Conservation (phyloP, 176 grass and related monocot genomes). For the Carex parvula region DNA sequence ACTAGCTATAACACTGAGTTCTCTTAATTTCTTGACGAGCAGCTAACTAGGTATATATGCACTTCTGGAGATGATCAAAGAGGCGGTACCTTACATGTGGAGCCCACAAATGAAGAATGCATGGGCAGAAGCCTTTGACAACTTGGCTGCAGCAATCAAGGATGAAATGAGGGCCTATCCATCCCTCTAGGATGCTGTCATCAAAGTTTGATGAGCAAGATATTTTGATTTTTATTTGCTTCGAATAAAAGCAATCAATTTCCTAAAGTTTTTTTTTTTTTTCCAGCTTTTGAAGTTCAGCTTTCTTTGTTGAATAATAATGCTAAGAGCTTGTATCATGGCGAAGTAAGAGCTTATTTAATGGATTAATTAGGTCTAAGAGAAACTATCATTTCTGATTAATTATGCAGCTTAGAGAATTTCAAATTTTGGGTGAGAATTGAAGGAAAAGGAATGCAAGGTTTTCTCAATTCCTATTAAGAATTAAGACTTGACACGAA, state of each 20-base stretch:
- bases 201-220: background rate
- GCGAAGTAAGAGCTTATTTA: background rate
- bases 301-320: background rate
- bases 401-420: too few relatives aligned
- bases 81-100: slow-evolving; percentile 61
- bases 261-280: background rate
- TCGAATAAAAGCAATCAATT: slow-evolving; percentile 13
- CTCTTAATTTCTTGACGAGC: background rate
- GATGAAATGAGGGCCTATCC: slow-evolving; percentile 50
- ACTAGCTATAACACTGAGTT: background rate
- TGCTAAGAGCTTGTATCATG: background rate
- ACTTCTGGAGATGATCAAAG: slow-evolving; percentile 61
- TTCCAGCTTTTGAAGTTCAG: background rate
- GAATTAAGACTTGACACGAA: too few relatives aligned
- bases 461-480: too few relatives aligned
- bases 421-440: too few relatives aligned
- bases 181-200: slow-evolving; percentile 13
- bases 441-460: too few relatives aligned
- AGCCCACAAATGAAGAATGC: slow-evolving; percentile 62
- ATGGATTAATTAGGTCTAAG: too few relatives aligned
- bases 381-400: too few relatives aligned
- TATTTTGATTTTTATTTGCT: background rate
- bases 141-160: slow-evolving; percentile 60
- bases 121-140: slow-evolving; percentile 62
- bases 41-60: slow-evolving; percentile 67